Evolutionary conservation across 768 basidiomycete genomes (phyloP).

Genomic region (Thelephora aurantiotincta): DNA sequence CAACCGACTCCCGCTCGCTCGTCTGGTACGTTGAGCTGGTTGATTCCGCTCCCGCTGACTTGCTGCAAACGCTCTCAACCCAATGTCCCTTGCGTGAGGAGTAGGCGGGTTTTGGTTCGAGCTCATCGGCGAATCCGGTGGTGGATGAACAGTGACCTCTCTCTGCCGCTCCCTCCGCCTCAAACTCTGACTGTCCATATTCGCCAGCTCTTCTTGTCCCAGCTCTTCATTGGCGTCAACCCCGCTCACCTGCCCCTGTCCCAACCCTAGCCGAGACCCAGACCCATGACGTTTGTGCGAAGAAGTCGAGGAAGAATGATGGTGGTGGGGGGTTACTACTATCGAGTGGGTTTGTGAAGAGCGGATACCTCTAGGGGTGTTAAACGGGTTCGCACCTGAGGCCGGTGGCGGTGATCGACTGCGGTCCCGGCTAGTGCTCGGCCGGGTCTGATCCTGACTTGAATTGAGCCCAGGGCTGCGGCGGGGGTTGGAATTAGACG

Average conservation of each 20-base stretch:
- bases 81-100: constrained; percentile 74
- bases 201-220: constrained; percentile 12
- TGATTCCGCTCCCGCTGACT: too few relatives aligned
- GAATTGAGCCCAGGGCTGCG: too few relatives aligned
- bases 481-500: too few relatives aligned
- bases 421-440: too few relatives aligned
- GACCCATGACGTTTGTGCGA: too few relatives aligned
- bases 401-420: constrained; percentile 24
- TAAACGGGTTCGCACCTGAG: constrained; percentile 80
- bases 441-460: too few relatives aligned
- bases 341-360: constrained; percentile 47
- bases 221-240: too few relatives aligned
- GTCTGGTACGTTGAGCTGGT: background rate
- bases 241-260: too few relatives aligned
- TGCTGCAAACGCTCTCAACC: constrained; percentile 47
- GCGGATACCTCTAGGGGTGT: constrained; percentile 49
- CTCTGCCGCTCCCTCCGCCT: constrained; percentile 26
- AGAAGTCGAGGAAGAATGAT: too few relatives aligned
- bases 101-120: constrained; percentile 60
- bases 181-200: constrained; percentile 16
- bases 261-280: too few relatives aligned
- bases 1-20: constrained; percentile 15
- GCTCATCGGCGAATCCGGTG: constrained; percentile 66
- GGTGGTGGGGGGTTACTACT: constrained; percentile 22
- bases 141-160: constrained; percentile 60